Base-by-base conservation (phyloP, 495 filamentous ascomycete species). In the Lasiosphaeria miniovina region DNA sequence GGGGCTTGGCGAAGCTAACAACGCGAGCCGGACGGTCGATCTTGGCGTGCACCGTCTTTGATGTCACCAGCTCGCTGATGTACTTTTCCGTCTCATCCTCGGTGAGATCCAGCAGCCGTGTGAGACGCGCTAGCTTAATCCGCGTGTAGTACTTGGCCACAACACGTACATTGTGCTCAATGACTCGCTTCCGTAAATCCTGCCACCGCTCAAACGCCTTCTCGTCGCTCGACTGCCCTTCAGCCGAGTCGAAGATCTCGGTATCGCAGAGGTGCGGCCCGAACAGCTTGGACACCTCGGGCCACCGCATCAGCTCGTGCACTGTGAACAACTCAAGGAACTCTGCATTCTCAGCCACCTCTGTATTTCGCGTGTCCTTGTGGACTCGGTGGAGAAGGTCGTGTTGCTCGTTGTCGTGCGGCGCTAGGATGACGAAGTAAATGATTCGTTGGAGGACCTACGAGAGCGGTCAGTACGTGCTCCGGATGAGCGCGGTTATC, bases 141-240 rank as follows among this genome's bases (percentile, higher is more conserved):
- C 94, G 90, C 7, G 95, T 98, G 80, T 98, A 98, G 82, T 98
- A 98, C 71, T 96, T 96, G 68, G 95, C 94, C 10, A 98, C 84
- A 7, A 98, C 94, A 45, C 94, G 89, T 48, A 98, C 94, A 67
- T 98, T 98, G 77, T 98, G 94, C 78, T 98, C 94, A 68, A 98
- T 98, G 57, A 98, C 94, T 36, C 94, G 91, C 80, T 96, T 96
- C 60, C 94, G 90, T 61, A 98, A 81, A 68, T 96, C 95, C 71
- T 91, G 83, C 91, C 90, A 98, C 71, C 94, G 82, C 65, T 82
- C 82, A 74, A 88, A 75, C 11, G 91, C 88, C 74, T 96, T 88
- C 59, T 86, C 81, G 60, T 96, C 91, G 14, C 71, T 70, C 9
- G 84, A 82, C 65, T 87, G 81, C 60, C 81, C 81, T 41, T 82